Evolutionary conservation across 2,329 filamentous ascomycete species (phyloP), one percentile per base, ranked within the genome.

Genomic region (Whalleya microplaca): DNA sequence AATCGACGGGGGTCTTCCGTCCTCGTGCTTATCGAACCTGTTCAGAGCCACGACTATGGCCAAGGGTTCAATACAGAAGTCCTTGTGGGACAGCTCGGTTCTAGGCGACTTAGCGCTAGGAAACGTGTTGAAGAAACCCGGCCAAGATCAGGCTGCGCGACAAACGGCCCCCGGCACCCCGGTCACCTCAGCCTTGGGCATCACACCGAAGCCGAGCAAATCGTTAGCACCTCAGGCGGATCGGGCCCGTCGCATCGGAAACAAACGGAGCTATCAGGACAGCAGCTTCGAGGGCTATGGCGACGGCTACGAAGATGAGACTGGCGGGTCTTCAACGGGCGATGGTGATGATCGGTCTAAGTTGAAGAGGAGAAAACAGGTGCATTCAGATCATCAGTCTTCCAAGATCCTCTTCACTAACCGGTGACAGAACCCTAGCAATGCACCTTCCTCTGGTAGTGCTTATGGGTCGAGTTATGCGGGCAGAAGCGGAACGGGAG

Each of bases 201-300:
- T 73, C 68, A 46, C 57, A 8, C 55, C 56, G 54, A 72, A 71
- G 48, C 41, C 64, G 42, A 61, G 50, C 45, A 74, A 75, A 41
- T 57, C 72, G 20, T 66, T 73, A 23, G 73, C 70, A n/a, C 72
- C 79, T 29, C 80, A 84, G 53, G 73, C 75, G 10, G 72, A 77
- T 41, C 80, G 89, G 52, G 85, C 88, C 32, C 86, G 87, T 64
- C 82, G 90, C 46, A 78, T 80, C 53, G 81, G 84, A 59, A 91
- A 89, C 77, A 92, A 92, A 79, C 83, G 90, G 46, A 84, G 86
- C 60, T 93, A 92, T 69, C 86, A 87, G 41, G 90, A 93, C 62
- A 83, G 80, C 65, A 90, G 87, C 66, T 93, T 84, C 68, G 86
- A 89, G 66, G 89, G 90, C 42, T 92, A 92, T 66, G 83, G 84